Conservation (phyloP, 1,284 basidiomycete genomes). For the Sphagnurus paluster region DNA sequence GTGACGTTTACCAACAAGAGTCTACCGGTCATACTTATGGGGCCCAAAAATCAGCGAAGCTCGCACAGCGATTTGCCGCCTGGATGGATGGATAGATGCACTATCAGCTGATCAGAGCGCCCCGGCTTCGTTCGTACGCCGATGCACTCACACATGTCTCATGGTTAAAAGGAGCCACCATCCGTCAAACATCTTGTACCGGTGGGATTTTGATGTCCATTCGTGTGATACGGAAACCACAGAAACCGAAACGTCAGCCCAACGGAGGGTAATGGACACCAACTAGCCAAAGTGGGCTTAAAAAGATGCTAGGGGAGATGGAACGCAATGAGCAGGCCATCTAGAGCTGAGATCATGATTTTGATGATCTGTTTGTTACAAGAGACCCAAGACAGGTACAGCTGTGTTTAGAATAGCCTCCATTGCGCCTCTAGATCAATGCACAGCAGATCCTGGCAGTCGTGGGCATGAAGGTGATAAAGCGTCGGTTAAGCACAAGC, state of each 20-base stretch:
- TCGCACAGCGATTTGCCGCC: too few species aligned
- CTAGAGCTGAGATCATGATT: not conserved
- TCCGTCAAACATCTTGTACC: not conserved
- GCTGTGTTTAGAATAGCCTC: not conserved
- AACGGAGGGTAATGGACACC: too few species aligned
- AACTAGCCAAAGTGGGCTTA: constrained; percentile 6
- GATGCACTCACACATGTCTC: too few species aligned
- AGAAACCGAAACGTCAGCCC: constrained; percentile 5
- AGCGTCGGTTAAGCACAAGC: too few species aligned
- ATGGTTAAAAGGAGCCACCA: constrained; percentile 3
- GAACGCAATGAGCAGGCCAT: too few species aligned
- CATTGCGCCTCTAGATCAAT: constrained; percentile 6
- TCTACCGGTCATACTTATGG: constrained; percentile 12
- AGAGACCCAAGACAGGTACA: not conserved
- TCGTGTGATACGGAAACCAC: constrained; percentile 8
- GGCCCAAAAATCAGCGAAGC: constrained; percentile 7
- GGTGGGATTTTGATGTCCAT: constrained; percentile 10
- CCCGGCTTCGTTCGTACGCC: constrained; percentile 1
- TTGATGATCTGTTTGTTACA: not conserved
- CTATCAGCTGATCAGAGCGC: constrained; percentile 11
- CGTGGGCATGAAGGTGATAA: too few species aligned
- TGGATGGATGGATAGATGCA: not conserved
- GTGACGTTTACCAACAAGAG: constrained; percentile 6
- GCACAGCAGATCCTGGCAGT: too few species aligned
- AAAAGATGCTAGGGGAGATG: too few species aligned